Evolutionary conservation across 345 rosid species (phyloP), one percentile per base, ranked within the genome.

Genomic region (Eucalyptus sideroxylon): DNA sequence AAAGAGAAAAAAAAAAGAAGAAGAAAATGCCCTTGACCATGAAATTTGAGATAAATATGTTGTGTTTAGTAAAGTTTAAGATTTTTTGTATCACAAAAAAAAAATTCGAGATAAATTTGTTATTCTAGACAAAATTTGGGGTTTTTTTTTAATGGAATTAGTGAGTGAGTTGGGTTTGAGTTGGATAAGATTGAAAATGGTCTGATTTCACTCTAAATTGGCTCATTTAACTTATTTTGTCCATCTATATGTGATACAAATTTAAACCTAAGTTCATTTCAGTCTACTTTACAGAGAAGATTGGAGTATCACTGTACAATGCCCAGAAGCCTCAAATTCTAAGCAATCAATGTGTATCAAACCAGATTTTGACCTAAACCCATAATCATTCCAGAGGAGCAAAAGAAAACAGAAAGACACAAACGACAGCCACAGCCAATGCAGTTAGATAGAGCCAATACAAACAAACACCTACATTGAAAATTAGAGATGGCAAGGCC

Each of bases 51-150:
- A 53, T 53, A 53, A 19, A 53, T 19, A 53, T 1, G 0, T 53
- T 0, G 4, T 2, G 5, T 53, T 19, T 53, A 53, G 5, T 53
- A 19, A 53, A 53, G 24, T 53, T 53, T 53, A 9, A 53, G 5
- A 53, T 53, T 53, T 53, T 53, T 53, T 19, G 0, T 53, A 0
- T 1, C 0, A 53, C 0, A 19, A 53, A 53, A 19, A 16, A 17
- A 51, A 16, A 1, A 0, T 7, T 53, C 1, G 10, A 7, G 24
- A 53, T 19, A 53, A 53, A 53, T 53, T 53, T 53, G 0, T 53
- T 8, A 19, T 2, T 53, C 10, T 8, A 0, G 10, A 53, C 4
- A 53, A 53, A 53, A 1, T 53, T 19, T 53, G 24, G 10, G 10
- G 0, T 53, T 51, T 51, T 51, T 51, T 51, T 51, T 53, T 53